Evolutionary conservation across 345 rosid genomes (phyloP).

Genomic region (Gossypium sturtianum): DNA sequence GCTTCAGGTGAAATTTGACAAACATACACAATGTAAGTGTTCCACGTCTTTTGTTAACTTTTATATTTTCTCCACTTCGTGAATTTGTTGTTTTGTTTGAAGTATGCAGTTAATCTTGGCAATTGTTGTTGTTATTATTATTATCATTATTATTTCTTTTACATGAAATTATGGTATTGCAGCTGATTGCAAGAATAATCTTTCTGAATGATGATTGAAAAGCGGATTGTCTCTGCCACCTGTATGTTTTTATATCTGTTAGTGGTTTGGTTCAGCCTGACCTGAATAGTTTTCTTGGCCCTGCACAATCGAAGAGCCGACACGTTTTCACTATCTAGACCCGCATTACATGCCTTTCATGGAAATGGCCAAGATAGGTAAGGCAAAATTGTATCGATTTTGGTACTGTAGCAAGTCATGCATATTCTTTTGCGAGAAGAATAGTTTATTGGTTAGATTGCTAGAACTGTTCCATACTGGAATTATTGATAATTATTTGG

Average conservation of each 20-base stretch:
- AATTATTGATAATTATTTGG: constrained; percentile 22
- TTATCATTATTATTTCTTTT: background rate
- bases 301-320: background rate
- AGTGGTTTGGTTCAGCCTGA: background rate
- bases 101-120: background rate
- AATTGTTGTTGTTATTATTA: background rate
- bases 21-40: too few relatives aligned
- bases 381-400: constrained; percentile 10
- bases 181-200: background rate
- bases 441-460: background rate
- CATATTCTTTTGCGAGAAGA: background rate
- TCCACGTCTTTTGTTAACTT: too few relatives aligned
- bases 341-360: background rate
- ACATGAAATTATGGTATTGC: background rate
- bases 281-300: background rate
- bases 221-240: background rate
- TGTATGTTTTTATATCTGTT: background rate
- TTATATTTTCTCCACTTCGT: background rate
- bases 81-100: background rate
- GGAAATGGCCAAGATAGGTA: background rate
- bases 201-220: background rate
- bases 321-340: background rate
- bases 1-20: too few relatives aligned
- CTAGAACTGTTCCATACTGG: constrained; percentile 3
- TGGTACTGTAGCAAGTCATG: background rate